These are phyloP conservation scores for Astragalus glycyphyllos DNA, from an alignment of 306 rosid genomes.

Conservation along the genomic window DNA sequence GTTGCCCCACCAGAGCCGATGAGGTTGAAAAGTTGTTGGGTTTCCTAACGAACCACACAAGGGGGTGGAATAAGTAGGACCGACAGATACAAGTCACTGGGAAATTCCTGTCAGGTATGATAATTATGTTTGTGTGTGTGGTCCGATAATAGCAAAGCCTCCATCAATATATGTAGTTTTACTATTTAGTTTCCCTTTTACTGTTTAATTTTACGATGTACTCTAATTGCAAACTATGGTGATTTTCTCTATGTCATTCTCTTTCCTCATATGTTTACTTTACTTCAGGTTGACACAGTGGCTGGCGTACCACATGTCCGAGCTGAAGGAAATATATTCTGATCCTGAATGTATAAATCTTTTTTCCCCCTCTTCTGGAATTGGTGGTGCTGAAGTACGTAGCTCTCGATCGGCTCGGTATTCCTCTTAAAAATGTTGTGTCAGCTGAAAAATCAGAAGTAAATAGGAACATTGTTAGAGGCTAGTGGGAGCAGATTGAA, in stretches of 20 bases:
- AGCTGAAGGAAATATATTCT: conserved; percentile 73
- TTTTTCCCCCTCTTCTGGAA: conserved; percentile 93
- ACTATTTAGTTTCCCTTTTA: conserved; percentile 7
- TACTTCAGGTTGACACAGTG: conserved; percentile 88
- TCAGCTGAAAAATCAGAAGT: conserved; percentile 78
- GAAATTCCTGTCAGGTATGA: conserved; percentile 96
- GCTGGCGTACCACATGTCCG: conserved; percentile 95
- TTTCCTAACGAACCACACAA: conserved; percentile 89
- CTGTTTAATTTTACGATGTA: neutral
- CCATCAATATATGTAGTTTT: too few relatives aligned
- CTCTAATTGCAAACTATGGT: conserved; percentile 14
- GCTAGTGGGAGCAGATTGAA: conserved; percentile 94
- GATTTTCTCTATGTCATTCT: conserved; percentile 14
- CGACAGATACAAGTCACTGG: conserved; percentile 39
- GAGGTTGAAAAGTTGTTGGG: conserved; percentile 90
- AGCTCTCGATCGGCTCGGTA: conserved; percentile 89
- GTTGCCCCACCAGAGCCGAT: conserved; percentile 95
- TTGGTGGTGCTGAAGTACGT: conserved; percentile 96
- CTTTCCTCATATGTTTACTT: conserved; percentile 27
- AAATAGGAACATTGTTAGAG: conserved; percentile 71
- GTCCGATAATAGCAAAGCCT: too few relatives aligned
- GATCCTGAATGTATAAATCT: conserved; percentile 85
- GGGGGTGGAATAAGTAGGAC: conserved; percentile 93
- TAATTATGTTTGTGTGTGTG: too few relatives aligned
- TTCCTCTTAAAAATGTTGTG: conserved; percentile 78